Conservation (phyloP, 2,329 filamentous ascomycete genomes). For the Neonectria hederae region DNA sequence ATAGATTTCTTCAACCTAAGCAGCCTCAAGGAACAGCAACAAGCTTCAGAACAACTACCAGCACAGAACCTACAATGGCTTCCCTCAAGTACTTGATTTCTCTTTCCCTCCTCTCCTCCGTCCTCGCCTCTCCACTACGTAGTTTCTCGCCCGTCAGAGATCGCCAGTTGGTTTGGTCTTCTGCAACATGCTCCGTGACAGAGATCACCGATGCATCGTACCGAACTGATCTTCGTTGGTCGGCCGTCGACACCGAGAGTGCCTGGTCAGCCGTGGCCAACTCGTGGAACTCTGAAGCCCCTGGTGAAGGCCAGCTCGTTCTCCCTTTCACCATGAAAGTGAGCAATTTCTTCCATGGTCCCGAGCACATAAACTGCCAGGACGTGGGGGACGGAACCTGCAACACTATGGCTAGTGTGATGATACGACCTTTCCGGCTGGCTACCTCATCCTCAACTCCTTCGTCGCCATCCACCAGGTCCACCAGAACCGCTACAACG, state of each 20-base stretch:
- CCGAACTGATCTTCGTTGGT: constrained; percentile 4
- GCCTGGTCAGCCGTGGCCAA: constrained; percentile 8
- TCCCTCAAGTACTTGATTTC: neutral
- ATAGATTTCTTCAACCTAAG: neutral
- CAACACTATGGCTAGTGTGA: constrained; percentile 8
- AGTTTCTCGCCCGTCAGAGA: neutral
- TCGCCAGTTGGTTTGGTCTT: neutral
- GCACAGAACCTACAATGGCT: neutral
- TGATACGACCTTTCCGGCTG: constrained; percentile 1
- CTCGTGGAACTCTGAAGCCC: constrained; percentile 6
- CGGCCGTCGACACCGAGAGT: neutral
- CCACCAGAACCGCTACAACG: constrained; percentile 12
- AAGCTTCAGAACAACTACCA: neutral
- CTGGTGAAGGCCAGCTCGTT: neutral
- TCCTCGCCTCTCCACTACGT: neutral
- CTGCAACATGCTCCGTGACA: neutral
- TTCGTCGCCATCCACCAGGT: constrained; percentile 11
- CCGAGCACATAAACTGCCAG: constrained; percentile 11
- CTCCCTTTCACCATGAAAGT: constrained; percentile 7
- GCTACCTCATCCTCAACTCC: constrained; percentile 13
- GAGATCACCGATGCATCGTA: constrained; percentile 9
- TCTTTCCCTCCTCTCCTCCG: neutral
- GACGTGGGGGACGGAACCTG: constrained; percentile 8
- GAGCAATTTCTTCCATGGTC: constrained; percentile 15
- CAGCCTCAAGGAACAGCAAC: neutral